phyloP scores from a whole-genome alignment of 2,329 filamentous ascomycete genomes.

The Fusarium solani-melongenae region DNA sequence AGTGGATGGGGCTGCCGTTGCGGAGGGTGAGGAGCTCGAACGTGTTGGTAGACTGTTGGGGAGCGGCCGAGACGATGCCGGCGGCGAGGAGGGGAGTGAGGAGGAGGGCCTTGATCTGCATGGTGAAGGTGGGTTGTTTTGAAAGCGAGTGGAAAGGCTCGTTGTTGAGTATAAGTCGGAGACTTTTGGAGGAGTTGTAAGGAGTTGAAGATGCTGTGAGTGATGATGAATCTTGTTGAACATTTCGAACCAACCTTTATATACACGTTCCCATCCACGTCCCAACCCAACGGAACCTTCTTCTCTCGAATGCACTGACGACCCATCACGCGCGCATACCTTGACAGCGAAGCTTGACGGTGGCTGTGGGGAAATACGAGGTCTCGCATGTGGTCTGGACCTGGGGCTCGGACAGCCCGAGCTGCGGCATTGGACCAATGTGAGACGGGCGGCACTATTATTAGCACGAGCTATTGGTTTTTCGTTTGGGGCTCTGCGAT shows the following conservation, averaged over 20 bases:
- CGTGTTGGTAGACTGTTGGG: slow-evolving; percentile 40
- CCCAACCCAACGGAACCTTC: background rate
- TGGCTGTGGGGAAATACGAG: background rate
- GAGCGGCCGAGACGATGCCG: slow-evolving; percentile 44
- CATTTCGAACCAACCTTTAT: slow-evolving; percentile 17
- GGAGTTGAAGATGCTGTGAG: background rate
- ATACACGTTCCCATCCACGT: slow-evolving; percentile 1
- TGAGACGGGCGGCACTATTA: background rate
- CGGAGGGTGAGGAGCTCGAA: slow-evolving; percentile 64
- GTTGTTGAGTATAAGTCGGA: background rate
- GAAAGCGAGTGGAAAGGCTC: background rate
- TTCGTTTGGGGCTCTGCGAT: background rate
- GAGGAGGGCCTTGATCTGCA: slow-evolving; percentile 45
- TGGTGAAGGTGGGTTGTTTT: slow-evolving; percentile 24
- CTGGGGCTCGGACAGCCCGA: background rate
- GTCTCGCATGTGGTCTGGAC: background rate
- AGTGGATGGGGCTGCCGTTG: slow-evolving; percentile 62
- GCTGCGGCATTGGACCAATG: background rate
- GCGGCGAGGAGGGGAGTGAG: slow-evolving; percentile 40
- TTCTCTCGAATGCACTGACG: background rate
- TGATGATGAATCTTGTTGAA: background rate
- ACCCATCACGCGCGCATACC: background rate
- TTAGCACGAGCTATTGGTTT: background rate
- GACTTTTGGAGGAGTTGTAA: background rate
- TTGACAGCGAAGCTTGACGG: background rate